A percentile compares a stretch with the other conserved stretches of the same genome.
Evolutionary conservation across 2,329 filamentous ascomycete species (phyloP).

Genomic region (Monosporascus cannonballus): DNA sequence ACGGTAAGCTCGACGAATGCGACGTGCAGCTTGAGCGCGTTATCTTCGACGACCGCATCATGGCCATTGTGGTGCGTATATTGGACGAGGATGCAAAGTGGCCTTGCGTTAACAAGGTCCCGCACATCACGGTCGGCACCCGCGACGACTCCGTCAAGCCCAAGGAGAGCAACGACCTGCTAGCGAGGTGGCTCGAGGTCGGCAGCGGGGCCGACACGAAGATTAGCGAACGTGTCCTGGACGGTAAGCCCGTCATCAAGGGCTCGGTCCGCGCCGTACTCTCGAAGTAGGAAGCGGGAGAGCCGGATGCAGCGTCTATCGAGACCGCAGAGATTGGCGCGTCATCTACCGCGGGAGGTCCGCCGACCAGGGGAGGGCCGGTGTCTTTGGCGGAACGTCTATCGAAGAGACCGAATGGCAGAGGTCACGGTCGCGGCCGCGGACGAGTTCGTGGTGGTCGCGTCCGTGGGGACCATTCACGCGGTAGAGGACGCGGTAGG

Average conservation of each 20-base stretch:
- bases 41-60: slow-evolving; percentile 79
- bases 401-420: not conserved
- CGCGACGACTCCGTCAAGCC: slow-evolving; percentile 71
- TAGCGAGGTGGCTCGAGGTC: slow-evolving; percentile 65
- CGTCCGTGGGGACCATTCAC: not conserved
- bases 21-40: slow-evolving; percentile 61
- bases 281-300: slow-evolving; percentile 33
- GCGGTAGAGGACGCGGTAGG: not conserved
- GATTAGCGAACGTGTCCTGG: slow-evolving; percentile 44
- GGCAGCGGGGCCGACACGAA: slow-evolving; percentile 38
- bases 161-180: slow-evolving; percentile 84
- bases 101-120: slow-evolving; percentile 69
- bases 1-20: slow-evolving; percentile 55
- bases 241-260: slow-evolving; percentile 40
- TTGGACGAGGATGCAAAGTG: slow-evolving; percentile 50
- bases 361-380: not conserved
- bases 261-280: slow-evolving; percentile 44
- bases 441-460: not conserved
- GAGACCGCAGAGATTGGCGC: too few species aligned
- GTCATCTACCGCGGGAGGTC: not conserved
- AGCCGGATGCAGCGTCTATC: not conserved
- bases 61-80: slow-evolving; percentile 83
- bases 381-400: not conserved
- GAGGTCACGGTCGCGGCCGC: not conserved
- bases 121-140: slow-evolving; percentile 89